Evolutionary conservation across 371 early-diverging fungal genomes (phyloP).

Genomic region (Batkoa obscura): DNA sequence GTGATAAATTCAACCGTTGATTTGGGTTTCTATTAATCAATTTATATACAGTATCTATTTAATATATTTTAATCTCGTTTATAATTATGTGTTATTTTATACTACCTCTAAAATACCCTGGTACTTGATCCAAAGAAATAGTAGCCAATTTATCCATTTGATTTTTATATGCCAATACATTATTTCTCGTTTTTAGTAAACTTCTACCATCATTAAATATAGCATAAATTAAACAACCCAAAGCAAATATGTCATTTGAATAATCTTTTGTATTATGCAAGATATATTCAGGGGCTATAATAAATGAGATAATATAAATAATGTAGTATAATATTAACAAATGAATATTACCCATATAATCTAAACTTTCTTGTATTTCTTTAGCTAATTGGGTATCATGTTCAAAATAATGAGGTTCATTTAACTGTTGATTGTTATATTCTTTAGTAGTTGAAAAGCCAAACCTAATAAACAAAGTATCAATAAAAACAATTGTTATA

Average conservation of each 20-base stretch:
- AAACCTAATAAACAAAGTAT: slow-evolving; percentile 17
- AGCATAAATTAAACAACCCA: slow-evolving; percentile 62
- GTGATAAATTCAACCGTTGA: slow-evolving; percentile 29
- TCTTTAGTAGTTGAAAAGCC: slow-evolving; percentile 43
- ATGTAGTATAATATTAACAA: not conserved
- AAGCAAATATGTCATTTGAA: slow-evolving; percentile 58
- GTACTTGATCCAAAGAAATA: slow-evolving; percentile 20
- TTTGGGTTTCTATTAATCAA: slow-evolving; percentile 32
- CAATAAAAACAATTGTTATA: no score
- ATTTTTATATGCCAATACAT: slow-evolving; percentile 40
- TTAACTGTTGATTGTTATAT: slow-evolving; percentile 15
- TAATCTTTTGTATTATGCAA: slow-evolving; percentile 28
- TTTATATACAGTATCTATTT: slow-evolving; percentile 23
- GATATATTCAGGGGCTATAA: slow-evolving; percentile 53
- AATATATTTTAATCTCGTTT: not conserved
- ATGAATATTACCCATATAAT: slow-evolving; percentile 17
- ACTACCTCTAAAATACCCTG: slow-evolving; percentile 27
- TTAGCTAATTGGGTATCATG: slow-evolving; percentile 39
- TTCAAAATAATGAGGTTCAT: slow-evolving; percentile 19
- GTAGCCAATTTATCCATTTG: slow-evolving; percentile 25
- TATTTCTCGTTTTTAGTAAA: slow-evolving; percentile 38
- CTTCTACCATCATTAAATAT: slow-evolving; percentile 50
- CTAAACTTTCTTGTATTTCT: slow-evolving; percentile 42
- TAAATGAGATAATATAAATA: no score
- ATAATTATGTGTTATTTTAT: not conserved